Percentiles rank a stretch among this genome's conserved stretches.
phyloP scores from a whole-genome alignment of 768 basidiomycete genomes.

The Omphalotus guepiniiformis region DNA sequence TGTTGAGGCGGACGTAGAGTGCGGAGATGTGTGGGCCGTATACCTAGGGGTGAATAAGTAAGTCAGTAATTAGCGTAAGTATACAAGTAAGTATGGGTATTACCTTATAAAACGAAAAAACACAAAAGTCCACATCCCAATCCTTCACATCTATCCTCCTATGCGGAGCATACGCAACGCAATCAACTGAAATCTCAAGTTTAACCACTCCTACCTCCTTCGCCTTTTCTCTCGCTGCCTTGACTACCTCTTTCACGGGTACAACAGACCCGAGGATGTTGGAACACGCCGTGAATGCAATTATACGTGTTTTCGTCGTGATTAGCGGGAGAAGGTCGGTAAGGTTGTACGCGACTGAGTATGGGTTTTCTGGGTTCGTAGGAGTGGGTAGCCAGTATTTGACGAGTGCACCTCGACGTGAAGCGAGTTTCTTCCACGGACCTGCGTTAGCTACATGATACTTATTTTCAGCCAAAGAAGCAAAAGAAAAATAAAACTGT shows the following conservation, averaged over 20 bases:
- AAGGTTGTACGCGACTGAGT: conserved; percentile 52
- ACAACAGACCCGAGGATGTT: conserved; percentile 69
- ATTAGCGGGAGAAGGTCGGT: conserved; percentile 60
- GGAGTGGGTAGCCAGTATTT: conserved; percentile 57
- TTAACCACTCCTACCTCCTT: conserved; percentile 49
- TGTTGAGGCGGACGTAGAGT: conserved; percentile 51
- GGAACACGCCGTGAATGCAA: conserved; percentile 72
- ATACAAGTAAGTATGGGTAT: conserved; percentile 27
- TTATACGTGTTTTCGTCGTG: conserved; percentile 59
- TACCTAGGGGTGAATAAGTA: conserved; percentile 37
- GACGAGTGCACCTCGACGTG: conserved; percentile 46
- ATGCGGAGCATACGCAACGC: conserved; percentile 78
- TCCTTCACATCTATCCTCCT: conserved; percentile 63
- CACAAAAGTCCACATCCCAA: conserved; percentile 75
- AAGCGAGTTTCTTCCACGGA: conserved; percentile 73
- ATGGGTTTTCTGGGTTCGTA: conserved; percentile 55
- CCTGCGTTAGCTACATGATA: conserved; percentile 58
- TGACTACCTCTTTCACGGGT: conserved; percentile 54
- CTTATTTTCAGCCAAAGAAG: neutral
- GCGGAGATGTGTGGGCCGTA: conserved; percentile 72
- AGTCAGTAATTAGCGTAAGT: neutral
- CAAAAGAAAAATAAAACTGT: neutral
- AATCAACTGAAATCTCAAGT: conserved; percentile 68
- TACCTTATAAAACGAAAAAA: conserved; percentile 77
- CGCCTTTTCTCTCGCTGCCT: conserved; percentile 47